phyloP scores from a whole-genome alignment of 1,139 yeast species.

The Candida glucosophila region DNA sequence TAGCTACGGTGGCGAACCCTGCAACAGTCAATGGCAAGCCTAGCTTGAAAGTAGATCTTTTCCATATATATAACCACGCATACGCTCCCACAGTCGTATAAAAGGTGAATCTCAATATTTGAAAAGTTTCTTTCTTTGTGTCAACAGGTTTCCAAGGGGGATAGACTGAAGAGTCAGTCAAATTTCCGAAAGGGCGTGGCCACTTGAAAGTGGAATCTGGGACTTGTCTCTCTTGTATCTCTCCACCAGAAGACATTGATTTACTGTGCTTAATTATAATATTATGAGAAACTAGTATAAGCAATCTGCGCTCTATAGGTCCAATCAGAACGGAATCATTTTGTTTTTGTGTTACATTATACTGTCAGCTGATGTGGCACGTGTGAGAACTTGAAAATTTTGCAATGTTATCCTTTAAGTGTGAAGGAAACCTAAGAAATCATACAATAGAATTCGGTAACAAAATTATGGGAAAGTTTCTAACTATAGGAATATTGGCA shows the following conservation, averaged over 20 bases:
- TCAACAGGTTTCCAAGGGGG: constrained; percentile 40
- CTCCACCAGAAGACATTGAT: constrained; percentile 12
- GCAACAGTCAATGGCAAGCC: constrained; percentile 33
- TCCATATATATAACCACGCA: constrained; percentile 42
- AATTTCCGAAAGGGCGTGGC: constrained; percentile 37
- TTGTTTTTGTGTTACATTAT: no score
- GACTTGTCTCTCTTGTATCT: constrained; percentile 8
- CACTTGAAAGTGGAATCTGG: constrained; percentile 35
- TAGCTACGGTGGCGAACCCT: constrained; percentile 34
- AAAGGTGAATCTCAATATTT: constrained; percentile 32
- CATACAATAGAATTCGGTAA: no score
- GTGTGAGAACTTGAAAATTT: constrained; percentile 3
- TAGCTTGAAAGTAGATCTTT: constrained; percentile 37
- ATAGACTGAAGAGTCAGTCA: constrained; percentile 31
- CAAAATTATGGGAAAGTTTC: constrained; percentile 32
- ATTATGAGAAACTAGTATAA: neutral
- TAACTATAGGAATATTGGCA: constrained; percentile 44
- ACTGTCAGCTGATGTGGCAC: constrained; percentile 3
- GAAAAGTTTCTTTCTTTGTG: constrained; percentile 32
- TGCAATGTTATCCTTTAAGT: no score
- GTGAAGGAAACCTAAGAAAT: no score
- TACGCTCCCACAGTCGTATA: constrained; percentile 41
- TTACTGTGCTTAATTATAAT: no score
- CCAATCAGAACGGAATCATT: no score
- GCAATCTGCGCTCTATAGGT: constrained; percentile 4